Evolutionary conservation across 495 filamentous ascomycete genomes (phyloP).

Genomic region (Penicillium atrosanguineum): DNA sequence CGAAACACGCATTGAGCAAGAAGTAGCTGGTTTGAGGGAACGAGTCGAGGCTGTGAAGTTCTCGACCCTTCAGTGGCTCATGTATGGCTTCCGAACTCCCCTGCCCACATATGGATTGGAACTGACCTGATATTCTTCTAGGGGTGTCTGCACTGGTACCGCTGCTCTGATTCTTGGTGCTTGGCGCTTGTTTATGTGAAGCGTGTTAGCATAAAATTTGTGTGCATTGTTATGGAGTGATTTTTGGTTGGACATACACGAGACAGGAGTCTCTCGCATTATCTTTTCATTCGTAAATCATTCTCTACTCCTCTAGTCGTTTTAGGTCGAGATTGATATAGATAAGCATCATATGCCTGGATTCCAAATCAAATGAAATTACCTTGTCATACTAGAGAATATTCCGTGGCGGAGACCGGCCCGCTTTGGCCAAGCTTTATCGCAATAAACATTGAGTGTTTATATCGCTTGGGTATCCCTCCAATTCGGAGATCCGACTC

Average conservation of each 20-base stretch:
- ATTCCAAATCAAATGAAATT: background rate
- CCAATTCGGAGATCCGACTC: background rate
- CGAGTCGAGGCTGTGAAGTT: constrained; percentile 97
- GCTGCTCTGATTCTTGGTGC: constrained; percentile 93
- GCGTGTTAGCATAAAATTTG: background rate
- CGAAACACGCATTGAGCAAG: constrained; percentile 96
- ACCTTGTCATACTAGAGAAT: background rate
- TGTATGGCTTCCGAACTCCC: constrained; percentile 47
- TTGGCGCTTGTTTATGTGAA: constrained; percentile 79
- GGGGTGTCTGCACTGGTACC: constrained; percentile 90
- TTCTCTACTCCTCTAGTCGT: constrained; percentile 7
- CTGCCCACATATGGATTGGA: constrained; percentile 5
- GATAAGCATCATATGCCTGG: background rate
- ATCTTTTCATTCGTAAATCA: constrained; percentile 21
- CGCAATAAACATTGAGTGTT: background rate
- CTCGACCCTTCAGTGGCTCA: constrained; percentile 94
- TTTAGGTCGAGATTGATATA: background rate
- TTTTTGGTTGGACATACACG: constrained; percentile 10
- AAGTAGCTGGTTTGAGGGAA: constrained; percentile 86
- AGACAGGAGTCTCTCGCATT: constrained; percentile 11
- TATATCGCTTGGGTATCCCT: background rate
- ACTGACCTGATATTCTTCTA: constrained; percentile 32
- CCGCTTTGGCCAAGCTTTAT: background rate
- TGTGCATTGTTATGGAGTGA: constrained; percentile 26
- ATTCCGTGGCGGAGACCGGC: background rate